Evolutionary conservation across 768 basidiomycete species (phyloP).

Genomic region (Pleurotus pulmonarius): DNA sequence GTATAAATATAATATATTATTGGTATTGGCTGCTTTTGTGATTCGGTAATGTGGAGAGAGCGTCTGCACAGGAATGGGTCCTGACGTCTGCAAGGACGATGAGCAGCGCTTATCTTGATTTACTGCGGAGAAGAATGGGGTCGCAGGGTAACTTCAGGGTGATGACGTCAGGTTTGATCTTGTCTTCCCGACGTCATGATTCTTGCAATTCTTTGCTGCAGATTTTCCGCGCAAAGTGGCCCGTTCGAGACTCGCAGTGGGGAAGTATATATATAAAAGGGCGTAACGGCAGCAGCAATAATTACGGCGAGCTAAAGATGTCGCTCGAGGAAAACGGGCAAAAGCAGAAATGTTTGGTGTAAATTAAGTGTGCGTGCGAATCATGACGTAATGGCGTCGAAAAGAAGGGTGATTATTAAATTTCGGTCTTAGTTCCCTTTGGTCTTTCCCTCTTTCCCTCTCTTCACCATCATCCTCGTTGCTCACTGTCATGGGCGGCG

Average conservation of each 20-base stretch:
- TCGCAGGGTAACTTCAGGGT: background rate
- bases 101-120: background rate
- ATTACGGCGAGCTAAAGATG: background rate
- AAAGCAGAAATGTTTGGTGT: background rate
- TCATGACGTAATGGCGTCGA: background rate
- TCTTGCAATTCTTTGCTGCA: background rate
- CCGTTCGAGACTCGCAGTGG: background rate
- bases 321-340: background rate
- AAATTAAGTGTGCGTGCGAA: background rate
- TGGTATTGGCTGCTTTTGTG: no score
- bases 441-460: slow-evolving; percentile 1
- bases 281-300: no score
- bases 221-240: background rate
- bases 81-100: no score
- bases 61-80: no score
- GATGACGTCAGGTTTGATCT: background rate
- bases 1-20: no score
- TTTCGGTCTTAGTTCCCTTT: background rate
- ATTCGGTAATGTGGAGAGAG: no score
- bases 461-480: background rate
- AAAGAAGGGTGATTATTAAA: background rate
- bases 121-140: background rate
- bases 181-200: background rate
- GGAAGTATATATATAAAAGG: background rate
- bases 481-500: slow-evolving; percentile 56